Conservation (phyloP, 176 grass and related monocot genomes). For the Phoenix roebelenii region DNA sequence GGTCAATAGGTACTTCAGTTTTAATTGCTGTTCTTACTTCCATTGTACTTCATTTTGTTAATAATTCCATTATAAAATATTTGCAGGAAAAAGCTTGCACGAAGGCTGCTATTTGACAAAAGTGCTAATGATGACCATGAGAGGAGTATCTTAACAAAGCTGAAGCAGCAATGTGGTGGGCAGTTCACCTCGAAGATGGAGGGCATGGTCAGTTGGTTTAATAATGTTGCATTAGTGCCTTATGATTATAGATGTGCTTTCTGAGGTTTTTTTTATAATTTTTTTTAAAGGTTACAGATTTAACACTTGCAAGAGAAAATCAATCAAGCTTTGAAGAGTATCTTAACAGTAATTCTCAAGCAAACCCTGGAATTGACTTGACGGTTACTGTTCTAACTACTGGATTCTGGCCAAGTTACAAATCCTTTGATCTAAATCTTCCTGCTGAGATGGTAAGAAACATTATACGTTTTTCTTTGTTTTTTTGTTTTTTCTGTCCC, state of each 20-base stretch:
- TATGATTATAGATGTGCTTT: conserved; percentile 1
- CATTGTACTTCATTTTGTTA: neutral
- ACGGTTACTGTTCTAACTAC: conserved; percentile 88
- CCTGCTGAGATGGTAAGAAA: conserved; percentile 83
- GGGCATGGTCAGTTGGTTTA: conserved; percentile 71
- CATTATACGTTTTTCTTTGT: conserved; percentile 2
- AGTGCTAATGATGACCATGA: conserved; percentile 58
- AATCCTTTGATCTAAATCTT: conserved; percentile 94
- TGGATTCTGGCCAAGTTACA: conserved; percentile 98
- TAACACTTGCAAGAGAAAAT: conserved; percentile 72
- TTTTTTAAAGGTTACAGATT: conserved; percentile 56
- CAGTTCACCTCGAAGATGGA: conserved; percentile 87
- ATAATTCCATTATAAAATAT: neutral
- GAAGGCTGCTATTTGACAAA: conserved; percentile 54
- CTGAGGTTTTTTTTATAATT: conserved; percentile 1
- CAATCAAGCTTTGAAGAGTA: conserved; percentile 83
- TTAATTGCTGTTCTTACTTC: neutral
- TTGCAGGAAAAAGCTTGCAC: conserved; percentile 30
- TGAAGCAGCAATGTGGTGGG: conserved; percentile 76
- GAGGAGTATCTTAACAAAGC: conserved; percentile 69
- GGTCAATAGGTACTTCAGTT: too few relatives aligned
- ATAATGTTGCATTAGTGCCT: neutral
- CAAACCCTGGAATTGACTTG: conserved; percentile 76
- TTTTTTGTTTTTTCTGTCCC: too few relatives aligned
- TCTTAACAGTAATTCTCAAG: conserved; percentile 33